Evolutionary conservation across 306 rosid genomes (phyloP).

Genomic region (Medicago ruthenica): DNA sequence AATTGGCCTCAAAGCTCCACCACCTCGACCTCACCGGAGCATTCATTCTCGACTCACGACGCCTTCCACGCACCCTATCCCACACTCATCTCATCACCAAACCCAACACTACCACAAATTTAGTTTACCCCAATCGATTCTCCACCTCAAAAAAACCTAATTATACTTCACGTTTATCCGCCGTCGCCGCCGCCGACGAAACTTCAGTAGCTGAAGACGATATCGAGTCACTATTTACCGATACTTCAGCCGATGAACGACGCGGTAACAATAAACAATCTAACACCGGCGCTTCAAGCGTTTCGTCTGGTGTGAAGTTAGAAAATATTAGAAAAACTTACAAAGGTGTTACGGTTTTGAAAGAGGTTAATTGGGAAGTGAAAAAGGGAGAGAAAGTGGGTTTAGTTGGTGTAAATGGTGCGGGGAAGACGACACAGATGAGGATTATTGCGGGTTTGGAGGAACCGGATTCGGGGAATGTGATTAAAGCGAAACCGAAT

Average conservation of each 20-base stretch:
- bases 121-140: constrained; percentile 41
- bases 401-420: constrained; percentile 91
- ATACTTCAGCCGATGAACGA: constrained; percentile 46
- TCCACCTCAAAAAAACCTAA: constrained; percentile 34
- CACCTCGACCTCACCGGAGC: constrained; percentile 75
- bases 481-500: constrained; percentile 70
- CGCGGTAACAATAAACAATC: constrained; percentile 57
- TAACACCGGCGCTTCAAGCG: constrained; percentile 65
- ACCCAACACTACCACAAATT: not conserved
- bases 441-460: constrained; percentile 86
- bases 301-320: constrained; percentile 82
- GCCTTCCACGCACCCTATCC: constrained; percentile 42
- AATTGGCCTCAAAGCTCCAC: constrained; percentile 67
- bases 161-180: constrained; percentile 46
- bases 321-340: constrained; percentile 75
- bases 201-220: constrained; percentile 48
- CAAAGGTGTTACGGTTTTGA: constrained; percentile 84
- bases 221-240: constrained; percentile 77
- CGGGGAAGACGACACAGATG: constrained; percentile 97
- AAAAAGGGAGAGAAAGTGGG: constrained; percentile 94
- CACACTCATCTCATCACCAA: constrained; percentile 37
- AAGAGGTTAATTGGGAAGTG: constrained; percentile 86
- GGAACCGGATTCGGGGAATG: constrained; percentile 86
- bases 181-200: constrained; percentile 60
- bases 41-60: constrained; percentile 52